phyloP scores from a whole-genome alignment of 2,329 filamentous ascomycete species.

The Paracoccidioides brasiliensis region DNA sequence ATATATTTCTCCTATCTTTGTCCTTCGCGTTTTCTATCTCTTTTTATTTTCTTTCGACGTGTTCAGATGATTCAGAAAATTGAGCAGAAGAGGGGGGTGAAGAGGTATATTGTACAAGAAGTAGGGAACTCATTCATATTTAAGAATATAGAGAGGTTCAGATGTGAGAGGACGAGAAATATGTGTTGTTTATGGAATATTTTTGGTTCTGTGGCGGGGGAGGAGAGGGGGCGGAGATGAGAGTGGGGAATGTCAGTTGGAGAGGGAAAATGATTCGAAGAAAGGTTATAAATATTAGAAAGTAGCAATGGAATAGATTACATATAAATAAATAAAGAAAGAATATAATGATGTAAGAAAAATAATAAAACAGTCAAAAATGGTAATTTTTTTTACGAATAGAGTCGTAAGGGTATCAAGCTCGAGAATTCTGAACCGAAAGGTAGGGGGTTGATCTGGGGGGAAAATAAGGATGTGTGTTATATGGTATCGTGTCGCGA shows the following conservation, averaged over 20 bases:
- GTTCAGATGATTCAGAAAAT: not conserved
- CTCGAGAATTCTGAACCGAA: not conserved
- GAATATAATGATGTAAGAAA: slow-evolving; percentile 1
- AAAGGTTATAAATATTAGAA: no score
- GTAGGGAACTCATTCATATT: not conserved
- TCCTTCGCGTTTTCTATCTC: not conserved
- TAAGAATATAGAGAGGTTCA: not conserved
- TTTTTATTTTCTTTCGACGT: not conserved
- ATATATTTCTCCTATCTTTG: not conserved
- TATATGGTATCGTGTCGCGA: not conserved
- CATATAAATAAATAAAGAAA: not conserved
- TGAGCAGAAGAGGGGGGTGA: not conserved
- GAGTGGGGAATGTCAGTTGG: not conserved
- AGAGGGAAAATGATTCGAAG: no score
- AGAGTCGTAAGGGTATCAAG: slow-evolving; percentile 7
- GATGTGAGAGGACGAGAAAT: not conserved
- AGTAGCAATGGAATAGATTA: not conserved
- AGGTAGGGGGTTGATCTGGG: not conserved
- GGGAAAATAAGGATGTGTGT: not conserved
- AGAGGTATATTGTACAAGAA: not conserved
- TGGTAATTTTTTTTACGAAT: not conserved
- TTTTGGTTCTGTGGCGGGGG: no score
- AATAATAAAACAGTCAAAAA: not conserved
- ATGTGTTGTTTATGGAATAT: no score
- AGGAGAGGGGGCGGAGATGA: no score